Percentiles rank a stretch among this genome's conserved stretches.
These are phyloP conservation scores for Pythium sp. DNA, from an alignment of 352 stramenopile species.

Conservation along the genomic window DNA sequence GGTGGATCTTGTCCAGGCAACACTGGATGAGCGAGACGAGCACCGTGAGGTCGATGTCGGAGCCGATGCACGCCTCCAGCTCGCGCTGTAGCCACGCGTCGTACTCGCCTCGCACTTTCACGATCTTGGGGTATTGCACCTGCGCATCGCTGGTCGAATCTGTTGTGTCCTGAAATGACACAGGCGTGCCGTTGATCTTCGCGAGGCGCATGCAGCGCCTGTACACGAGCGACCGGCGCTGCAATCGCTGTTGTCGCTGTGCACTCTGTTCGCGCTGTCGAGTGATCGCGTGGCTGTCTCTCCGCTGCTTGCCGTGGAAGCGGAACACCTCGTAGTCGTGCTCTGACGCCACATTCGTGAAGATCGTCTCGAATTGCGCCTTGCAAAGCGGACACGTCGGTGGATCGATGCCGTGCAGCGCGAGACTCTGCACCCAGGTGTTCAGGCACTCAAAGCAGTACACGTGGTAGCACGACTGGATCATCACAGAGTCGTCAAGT, in stretches of 20 bases:
- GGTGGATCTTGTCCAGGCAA: constrained; percentile 49
- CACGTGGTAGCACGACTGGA: constrained; percentile 61
- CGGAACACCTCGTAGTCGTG: constrained; percentile 53
- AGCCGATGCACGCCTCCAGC: constrained; percentile 61
- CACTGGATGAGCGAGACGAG: constrained; percentile 61
- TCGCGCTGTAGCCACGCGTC: constrained; percentile 60
- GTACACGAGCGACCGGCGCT: constrained; percentile 60
- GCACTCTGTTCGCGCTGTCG: constrained; percentile 19
- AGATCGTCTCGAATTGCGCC: constrained; percentile 46
- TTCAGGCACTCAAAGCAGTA: constrained; percentile 72
- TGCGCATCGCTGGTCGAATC: neutral
- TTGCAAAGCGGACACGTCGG: constrained; percentile 75
- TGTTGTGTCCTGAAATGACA: constrained; percentile 5
- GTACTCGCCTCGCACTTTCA: constrained; percentile 61
- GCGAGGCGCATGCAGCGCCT: constrained; percentile 44
- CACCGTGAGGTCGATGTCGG: constrained; percentile 62
- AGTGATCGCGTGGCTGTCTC: constrained; percentile 12
- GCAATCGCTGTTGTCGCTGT: constrained; percentile 10
- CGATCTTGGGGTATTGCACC: constrained; percentile 29
- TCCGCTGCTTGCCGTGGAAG: constrained; percentile 32
- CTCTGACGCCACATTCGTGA: constrained; percentile 65
- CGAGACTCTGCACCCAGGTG: constrained; percentile 56
- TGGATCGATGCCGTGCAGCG: constrained; percentile 45
- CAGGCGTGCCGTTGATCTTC: constrained; percentile 35
- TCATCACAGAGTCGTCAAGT: constrained; percentile 55